A percentile compares a stretch with the other conserved stretches of the same genome.
phyloP scores from a whole-genome alignment of 2,329 filamentous ascomycete species.

The Trichoderma hamatum region DNA sequence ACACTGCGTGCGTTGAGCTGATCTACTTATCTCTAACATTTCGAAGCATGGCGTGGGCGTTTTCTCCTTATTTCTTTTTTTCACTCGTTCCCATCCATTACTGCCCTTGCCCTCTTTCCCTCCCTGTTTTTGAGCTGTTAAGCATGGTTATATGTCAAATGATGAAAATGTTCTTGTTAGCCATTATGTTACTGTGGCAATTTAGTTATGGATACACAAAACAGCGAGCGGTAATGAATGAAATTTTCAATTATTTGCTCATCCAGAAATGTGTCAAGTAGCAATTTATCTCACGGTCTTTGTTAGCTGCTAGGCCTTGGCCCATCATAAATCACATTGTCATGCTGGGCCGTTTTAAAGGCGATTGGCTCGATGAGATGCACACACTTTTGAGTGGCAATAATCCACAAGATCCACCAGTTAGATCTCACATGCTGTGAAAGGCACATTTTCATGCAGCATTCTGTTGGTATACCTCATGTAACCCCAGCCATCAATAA shows the following conservation, averaged over 20 bases:
- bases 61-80: neutral
- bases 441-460: neutral
- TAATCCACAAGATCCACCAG: neutral
- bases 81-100: too few relatives aligned
- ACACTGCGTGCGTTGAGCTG: neutral
- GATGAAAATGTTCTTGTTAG: neutral
- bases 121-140: neutral
- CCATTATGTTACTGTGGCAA: neutral
- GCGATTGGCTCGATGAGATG: neutral
- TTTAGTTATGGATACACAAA: neutral
- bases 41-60: slow-evolving; percentile 28
- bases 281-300: neutral
- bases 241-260: neutral
- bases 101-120: neutral
- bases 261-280: neutral
- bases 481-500: neutral
- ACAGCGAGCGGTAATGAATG: too few relatives aligned
- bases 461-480: neutral
- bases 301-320: neutral
- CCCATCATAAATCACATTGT: neutral
- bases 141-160: neutral
- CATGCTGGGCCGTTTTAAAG: neutral
- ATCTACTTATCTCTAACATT: neutral
- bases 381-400: neutral
- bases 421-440: neutral